Evolutionary conservation across 768 basidiomycete species (phyloP), one percentile per base, ranked within the genome.

Genomic region (Auriculariales sp.): DNA sequence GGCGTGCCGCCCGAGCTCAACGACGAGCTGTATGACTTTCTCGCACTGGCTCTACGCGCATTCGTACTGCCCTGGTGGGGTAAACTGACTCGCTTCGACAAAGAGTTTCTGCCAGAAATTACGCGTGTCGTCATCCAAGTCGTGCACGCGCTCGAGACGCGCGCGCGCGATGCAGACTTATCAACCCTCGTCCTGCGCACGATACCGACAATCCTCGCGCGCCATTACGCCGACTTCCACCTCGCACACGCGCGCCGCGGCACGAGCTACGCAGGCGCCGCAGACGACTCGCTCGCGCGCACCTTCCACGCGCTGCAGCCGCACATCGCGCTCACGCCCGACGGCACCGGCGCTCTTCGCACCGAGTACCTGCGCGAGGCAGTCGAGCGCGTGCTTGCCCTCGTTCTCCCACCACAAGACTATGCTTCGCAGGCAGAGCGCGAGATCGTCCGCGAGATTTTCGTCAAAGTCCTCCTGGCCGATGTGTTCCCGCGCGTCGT

Each of bases 31-130:
- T 89, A 90, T 58, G 83, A 90, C 63, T 71, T 89, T 51, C 69
- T 89, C 28, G 87, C 89, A 0, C 79, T 90, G 51, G 74, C 79
- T 9, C 71, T 92, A 22, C 74, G 88, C 29, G 86, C 86, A 4
- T 83, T 73, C 57, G 77, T 92, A 31, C 75, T 78, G 44, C 81
- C 84, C 1, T 92, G 88, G 89, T 92, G 88, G 84, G 71, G 82
- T 28, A 85, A 78, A 58, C 72, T 91, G 48, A 77, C 87, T 1
- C 75, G 83, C 52, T 85, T 86, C 54, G 88, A 91, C 73, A 86
- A 77, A 58, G 81, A 87, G 49, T 73, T 92, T 51, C 73, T 89
- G 25, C 81, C 84, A 22, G 76, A 83, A 54, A 75, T 89, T 46
- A 71, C 80, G 0, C 62, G 60, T 31, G 68, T 85, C 56, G 64